A percentile compares a stretch with the other conserved stretches of the same genome.
These are phyloP conservation scores for Ramicandelaber brevisporus DNA, from an alignment of 192 early-diverging fungal genomes.

Conservation along the genomic window DNA sequence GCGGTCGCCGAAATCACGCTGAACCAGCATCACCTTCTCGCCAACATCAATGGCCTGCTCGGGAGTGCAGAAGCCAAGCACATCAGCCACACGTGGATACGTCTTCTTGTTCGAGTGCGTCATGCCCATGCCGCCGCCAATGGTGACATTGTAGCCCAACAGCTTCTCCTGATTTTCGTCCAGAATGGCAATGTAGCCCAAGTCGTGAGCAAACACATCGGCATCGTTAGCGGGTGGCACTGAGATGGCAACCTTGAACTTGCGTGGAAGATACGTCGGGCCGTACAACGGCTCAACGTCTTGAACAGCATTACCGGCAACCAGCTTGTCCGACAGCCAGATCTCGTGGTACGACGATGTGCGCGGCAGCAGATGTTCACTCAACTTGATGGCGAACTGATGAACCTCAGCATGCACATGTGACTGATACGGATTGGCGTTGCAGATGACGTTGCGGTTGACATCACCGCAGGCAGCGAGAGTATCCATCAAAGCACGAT, in stretches of 20 bases:
- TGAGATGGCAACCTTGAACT: slow-evolving; percentile 91
- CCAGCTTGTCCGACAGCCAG: slow-evolving; percentile 79
- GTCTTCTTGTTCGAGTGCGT: slow-evolving; percentile 97
- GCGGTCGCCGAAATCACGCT: slow-evolving; percentile 87
- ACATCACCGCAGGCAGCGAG: slow-evolving; percentile 95
- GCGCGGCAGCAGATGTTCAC: slow-evolving; percentile 52
- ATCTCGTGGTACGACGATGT: slow-evolving; percentile 93
- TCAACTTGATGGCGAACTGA: slow-evolving; percentile 42
- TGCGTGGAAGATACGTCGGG: slow-evolving; percentile 75
- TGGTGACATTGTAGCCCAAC: slow-evolving; percentile 77
- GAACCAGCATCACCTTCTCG: slow-evolving; percentile 76
- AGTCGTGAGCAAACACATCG: slow-evolving; percentile 85
- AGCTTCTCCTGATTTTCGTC: slow-evolving; percentile 37
- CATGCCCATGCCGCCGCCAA: slow-evolving; percentile 96
- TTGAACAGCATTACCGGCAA: slow-evolving; percentile 50
- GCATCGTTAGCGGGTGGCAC: slow-evolving; percentile 93
- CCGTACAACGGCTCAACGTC: slow-evolving; percentile 86
- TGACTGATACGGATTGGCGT: slow-evolving; percentile 58
- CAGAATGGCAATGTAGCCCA: slow-evolving; percentile 77
- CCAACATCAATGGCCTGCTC: slow-evolving; percentile 56
- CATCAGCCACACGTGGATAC: slow-evolving; percentile 58
- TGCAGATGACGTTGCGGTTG: slow-evolving; percentile 90
- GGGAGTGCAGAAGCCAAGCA: slow-evolving; percentile 55
- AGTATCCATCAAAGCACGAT: slow-evolving; percentile 70
- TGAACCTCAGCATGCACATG: slow-evolving; percentile 56